Conservation (phyloP, 1,139 yeast genomes). For the Candida sanyaensis region DNA sequence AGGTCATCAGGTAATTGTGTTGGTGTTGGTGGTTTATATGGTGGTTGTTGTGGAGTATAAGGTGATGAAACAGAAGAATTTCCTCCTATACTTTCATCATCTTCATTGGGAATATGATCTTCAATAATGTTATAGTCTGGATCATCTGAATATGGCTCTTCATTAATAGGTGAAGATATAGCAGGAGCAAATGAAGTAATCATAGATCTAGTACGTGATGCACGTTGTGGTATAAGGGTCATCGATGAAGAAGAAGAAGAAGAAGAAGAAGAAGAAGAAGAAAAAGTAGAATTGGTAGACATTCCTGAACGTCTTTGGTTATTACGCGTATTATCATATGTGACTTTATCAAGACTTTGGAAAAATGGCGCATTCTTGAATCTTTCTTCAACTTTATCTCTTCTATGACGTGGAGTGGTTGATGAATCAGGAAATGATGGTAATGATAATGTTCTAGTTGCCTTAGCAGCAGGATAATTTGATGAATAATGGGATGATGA, state of each 20-base stretch:
- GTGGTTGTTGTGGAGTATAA: constrained; percentile 45
- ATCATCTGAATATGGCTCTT: constrained; percentile 30
- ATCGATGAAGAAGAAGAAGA: constrained; percentile 12
- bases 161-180: constrained; percentile 44
- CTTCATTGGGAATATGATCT: constrained; percentile 17
- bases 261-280: constrained; percentile 14
- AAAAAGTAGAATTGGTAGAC: constrained; percentile 2
- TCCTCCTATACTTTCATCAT: constrained; percentile 14
- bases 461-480: constrained; percentile 43
- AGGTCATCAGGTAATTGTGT: constrained; percentile 33
- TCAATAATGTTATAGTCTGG: constrained; percentile 20
- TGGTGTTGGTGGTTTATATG: constrained; percentile 21
- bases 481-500: constrained; percentile 13
- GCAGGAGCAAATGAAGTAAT: constrained; percentile 29
- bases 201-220: constrained; percentile 49
- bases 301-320: constrained; percentile 13
- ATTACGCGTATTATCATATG: constrained; percentile 33
- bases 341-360: constrained; percentile 36
- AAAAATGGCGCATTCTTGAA: constrained; percentile 50
- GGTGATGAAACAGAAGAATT: constrained; percentile 31
- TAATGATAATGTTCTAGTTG: constrained; percentile 65
- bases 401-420: constrained; percentile 40
- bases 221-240: constrained; percentile 35
- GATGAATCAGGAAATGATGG: constrained; percentile 53
- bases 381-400: constrained; percentile 45